A percentile compares a stretch with the other conserved stretches of the same genome.
These are phyloP conservation scores for Excoecaria cochinchinensis DNA, from an alignment of 345 rosid species.

Conservation along the genomic window DNA sequence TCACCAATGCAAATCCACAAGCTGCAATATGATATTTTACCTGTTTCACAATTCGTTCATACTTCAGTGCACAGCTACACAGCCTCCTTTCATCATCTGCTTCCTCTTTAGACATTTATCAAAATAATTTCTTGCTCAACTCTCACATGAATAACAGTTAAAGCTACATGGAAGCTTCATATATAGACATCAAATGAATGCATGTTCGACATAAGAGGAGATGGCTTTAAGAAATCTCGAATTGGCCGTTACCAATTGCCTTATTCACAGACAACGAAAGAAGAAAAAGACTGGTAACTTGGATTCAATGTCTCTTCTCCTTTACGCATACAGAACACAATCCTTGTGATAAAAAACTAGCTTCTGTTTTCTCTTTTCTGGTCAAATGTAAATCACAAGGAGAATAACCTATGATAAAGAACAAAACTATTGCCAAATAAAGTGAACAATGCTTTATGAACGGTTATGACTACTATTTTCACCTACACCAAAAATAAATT, in stretches of 20 bases:
- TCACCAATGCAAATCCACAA: neutral
- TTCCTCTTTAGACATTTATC: constrained; percentile 26
- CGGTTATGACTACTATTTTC: neutral
- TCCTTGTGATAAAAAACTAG: constrained; percentile 31
- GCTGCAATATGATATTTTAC: constrained; percentile 10
- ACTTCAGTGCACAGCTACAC: constrained; percentile 33
- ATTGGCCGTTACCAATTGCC: constrained; percentile 35
- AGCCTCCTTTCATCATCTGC: constrained; percentile 36
- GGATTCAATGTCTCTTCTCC: constrained; percentile 10
- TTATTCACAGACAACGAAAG: neutral
- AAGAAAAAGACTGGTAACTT: constrained; percentile 18
- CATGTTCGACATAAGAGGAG: constrained; percentile 13
- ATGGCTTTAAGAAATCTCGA: neutral
- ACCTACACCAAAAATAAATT: neutral
- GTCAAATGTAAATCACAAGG: neutral
- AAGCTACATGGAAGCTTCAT: neutral
- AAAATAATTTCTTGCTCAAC: neutral
- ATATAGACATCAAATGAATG: neutral
- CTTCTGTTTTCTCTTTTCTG: neutral
- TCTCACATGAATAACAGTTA: neutral
- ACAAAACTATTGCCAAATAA: neutral
- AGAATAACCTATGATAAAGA: neutral
- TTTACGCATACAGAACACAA: constrained; percentile 22
- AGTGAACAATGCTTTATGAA: neutral
- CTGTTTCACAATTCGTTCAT: constrained; percentile 36